phyloP scores from a whole-genome alignment of 2,329 filamentous ascomycete species.

The Allantophomopsis lycopodina region DNA sequence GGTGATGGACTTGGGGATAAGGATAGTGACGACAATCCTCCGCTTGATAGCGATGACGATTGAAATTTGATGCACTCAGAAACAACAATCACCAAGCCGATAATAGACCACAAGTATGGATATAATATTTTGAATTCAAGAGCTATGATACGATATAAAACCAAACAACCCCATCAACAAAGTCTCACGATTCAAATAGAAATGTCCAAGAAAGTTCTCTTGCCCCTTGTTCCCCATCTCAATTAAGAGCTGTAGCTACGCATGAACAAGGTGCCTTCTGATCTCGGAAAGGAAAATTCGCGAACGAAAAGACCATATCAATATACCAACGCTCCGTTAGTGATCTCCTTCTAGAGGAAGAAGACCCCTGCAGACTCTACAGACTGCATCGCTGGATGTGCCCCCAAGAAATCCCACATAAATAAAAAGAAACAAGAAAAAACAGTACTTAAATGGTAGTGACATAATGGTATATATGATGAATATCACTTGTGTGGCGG shows the following conservation, averaged over 20 bases:
- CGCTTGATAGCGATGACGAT: too few relatives aligned
- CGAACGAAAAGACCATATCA: constrained; percentile 9
- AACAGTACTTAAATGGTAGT: neutral
- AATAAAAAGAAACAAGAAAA: constrained; percentile 1
- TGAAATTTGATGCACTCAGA: too few relatives aligned
- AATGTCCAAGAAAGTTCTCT: constrained; percentile 20
- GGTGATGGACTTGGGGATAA: too few relatives aligned
- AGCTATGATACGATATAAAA: too few relatives aligned
- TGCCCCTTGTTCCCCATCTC: constrained; percentile 17
- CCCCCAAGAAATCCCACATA: constrained; percentile 1
- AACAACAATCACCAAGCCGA: too few relatives aligned
- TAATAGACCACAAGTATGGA: too few relatives aligned
- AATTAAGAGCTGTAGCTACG: constrained; percentile 15
- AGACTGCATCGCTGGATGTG: constrained; percentile 59
- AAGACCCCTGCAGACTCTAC: constrained; percentile 58
- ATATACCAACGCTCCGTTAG: constrained; percentile 74
- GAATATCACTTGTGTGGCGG: too few relatives aligned
- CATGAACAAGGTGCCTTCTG: constrained; percentile 20
- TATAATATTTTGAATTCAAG: too few relatives aligned
- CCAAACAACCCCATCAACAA: too few relatives aligned
- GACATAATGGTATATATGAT: too few relatives aligned
- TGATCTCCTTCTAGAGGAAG: constrained; percentile 53
- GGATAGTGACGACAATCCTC: too few relatives aligned
- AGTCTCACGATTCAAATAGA: too few relatives aligned
- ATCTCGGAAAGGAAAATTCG: constrained; percentile 11